phyloP scores from a whole-genome alignment of 306 rosid genomes.

The Herpetospermum pedunculosum region DNA sequence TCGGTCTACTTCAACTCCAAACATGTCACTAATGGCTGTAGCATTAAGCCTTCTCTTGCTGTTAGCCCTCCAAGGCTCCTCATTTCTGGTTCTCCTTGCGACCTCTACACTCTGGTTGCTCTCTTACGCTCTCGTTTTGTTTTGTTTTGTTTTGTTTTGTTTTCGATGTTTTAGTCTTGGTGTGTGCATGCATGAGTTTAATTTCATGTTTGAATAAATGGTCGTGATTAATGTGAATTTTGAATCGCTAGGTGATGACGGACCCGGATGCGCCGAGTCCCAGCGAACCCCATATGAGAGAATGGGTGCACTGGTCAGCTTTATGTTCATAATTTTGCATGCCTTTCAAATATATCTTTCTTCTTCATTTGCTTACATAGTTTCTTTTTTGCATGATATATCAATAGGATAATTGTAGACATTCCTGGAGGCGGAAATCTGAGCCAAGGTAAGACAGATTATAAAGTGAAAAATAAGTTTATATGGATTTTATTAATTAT shows the following conservation, averaged over 20 bases:
- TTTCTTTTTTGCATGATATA: background rate
- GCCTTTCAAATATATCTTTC: no score
- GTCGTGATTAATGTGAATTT: no score
- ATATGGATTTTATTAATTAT: no score
- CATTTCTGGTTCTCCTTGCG: conserved; percentile 32
- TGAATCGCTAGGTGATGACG: conserved; percentile 60
- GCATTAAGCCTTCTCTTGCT: conserved; percentile 65
- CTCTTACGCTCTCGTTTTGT: background rate
- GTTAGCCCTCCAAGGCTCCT: conserved; percentile 46
- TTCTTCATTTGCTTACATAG: background rate
- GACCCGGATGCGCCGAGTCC: conserved; percentile 97
- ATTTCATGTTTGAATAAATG: background rate
- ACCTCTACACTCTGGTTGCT: conserved; percentile 62
- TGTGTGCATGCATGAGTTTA: conserved; percentile 19
- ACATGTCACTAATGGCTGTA: conserved; percentile 81
- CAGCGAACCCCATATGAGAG: conserved; percentile 84
- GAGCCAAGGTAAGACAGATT: conserved; percentile 29
- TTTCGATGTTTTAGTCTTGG: background rate
- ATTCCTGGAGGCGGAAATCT: conserved; percentile 76
- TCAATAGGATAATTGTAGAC: conserved; percentile 61
- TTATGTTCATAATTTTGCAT: background rate
- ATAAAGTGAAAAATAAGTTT: background rate
- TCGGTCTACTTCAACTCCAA: conserved; percentile 57
- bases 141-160: no score
- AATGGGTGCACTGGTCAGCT: conserved; percentile 66